Evolutionary conservation across 1,284 basidiomycete species (phyloP), one percentile per base, ranked within the genome.

Genomic region (Trichosporon sp.): DNA sequence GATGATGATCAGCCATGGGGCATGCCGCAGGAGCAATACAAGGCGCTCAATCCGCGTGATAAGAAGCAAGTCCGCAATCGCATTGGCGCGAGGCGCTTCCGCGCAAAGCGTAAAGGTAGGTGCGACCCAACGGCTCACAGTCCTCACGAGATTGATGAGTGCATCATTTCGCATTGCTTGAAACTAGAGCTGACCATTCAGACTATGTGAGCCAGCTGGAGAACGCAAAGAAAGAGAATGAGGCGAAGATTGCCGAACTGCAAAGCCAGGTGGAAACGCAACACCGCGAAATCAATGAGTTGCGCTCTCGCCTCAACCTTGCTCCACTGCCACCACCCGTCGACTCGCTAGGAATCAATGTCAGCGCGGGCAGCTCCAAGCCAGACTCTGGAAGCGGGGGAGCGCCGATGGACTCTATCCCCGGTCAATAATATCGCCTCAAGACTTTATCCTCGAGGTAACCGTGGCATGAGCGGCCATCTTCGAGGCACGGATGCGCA

Each of bases 11-110:
- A 77, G 63, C 76, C 75, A 2, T 79, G 76, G 76, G 77, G 74
- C 1, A 77, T 79, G 75, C 77, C 77, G 0, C 75, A 78, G 60
- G 74, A 76, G 1, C 70, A 74, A 59, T 79, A 79, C 64, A 74
- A 74, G 62, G 72, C 73, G 10, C 63, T 79, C 44, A 74, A 71
- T 40, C 73, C 76, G 3, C 70, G 69, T 21, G 77, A 77, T 56
- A 79, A 79, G 71, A 78, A 79, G 62, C 75, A 79, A 59, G 73
- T 79, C 10, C 68, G 77, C 62, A 79, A 77, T 59, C 67, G 73
- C 58, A 74, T 78, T 37, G 77, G 77, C 4, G 77, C 77, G 0
- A 56, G 74, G 32, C 56, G 74, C 44, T 79, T 79, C 69, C 65
- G 77, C 11, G 76, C 75, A 3, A 79, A 78, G 63, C 67, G 75